A percentile compares a stretch with the other conserved stretches of the same genome.
Evolutionary conservation across 1,284 basidiomycete species (phyloP).

Genomic region (Pisolithus thermaeus): DNA sequence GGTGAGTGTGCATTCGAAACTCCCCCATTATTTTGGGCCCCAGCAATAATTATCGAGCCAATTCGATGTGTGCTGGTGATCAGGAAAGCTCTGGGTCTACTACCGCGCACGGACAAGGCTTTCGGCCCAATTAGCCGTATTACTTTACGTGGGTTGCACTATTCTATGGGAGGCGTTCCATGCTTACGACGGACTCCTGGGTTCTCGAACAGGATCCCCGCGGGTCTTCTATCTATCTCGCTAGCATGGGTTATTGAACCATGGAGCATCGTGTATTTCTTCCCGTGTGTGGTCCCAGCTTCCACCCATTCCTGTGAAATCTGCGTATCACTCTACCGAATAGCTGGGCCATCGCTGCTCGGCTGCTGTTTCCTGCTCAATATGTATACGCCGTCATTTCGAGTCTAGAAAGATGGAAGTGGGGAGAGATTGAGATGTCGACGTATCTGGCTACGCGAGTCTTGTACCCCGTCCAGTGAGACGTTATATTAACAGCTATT

Average conservation of each 20-base stretch:
- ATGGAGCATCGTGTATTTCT: conserved; percentile 21
- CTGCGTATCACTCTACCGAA: background rate
- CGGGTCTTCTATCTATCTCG: conserved; percentile 17
- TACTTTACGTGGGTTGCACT: conserved; percentile 6
- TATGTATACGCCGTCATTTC: conserved; percentile 13
- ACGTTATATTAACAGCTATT: no score
- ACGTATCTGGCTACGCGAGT: no score
- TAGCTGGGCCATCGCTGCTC: conserved; percentile 22
- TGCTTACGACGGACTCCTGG: background rate
- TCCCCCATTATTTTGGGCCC: conserved; percentile 22
- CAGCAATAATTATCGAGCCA: conserved; percentile 23
- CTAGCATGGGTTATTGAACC: conserved; percentile 21
- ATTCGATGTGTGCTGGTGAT: conserved; percentile 21
- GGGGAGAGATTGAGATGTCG: background rate
- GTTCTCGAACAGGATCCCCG: conserved; percentile 15
- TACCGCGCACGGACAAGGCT: background rate
- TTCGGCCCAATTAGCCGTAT: conserved; percentile 4
- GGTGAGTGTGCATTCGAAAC: conserved; percentile 19
- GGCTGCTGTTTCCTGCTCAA: conserved; percentile 13
- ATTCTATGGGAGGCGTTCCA: no score
- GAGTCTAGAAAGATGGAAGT: background rate
- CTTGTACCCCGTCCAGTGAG: no score
- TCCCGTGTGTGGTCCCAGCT: conserved; percentile 19
- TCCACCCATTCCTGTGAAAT: background rate
- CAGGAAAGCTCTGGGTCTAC: conserved; percentile 12